These are phyloP conservation scores for Lindgomyces ingoldianus DNA, from an alignment of 495 filamentous ascomycete genomes.

Conservation along the genomic window DNA sequence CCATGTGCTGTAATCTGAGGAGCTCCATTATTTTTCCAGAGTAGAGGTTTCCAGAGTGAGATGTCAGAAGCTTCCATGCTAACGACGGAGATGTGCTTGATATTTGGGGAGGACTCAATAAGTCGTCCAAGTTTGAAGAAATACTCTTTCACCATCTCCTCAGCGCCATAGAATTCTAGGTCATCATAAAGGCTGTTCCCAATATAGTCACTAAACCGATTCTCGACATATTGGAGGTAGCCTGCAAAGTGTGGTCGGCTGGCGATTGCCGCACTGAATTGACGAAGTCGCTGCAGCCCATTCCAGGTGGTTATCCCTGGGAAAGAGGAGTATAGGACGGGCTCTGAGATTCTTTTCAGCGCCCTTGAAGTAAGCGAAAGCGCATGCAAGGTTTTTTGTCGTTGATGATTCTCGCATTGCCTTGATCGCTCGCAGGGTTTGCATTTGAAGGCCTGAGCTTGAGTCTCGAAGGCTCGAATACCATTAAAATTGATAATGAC, in stretches of 20 bases:
- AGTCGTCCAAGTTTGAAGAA: conserved; percentile 4
- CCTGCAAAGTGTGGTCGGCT: neutral
- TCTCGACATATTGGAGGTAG: conserved; percentile 15
- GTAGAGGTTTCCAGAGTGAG: conserved; percentile 5
- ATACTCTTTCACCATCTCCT: conserved; percentile 2
- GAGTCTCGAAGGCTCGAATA: neutral
- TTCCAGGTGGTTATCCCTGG: neutral
- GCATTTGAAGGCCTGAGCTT: conserved; percentile 10
- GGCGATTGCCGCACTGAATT: conserved; percentile 3
- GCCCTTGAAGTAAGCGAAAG: conserved; percentile 2
- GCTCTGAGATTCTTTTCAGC: conserved; percentile 4
- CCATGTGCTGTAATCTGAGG: conserved; percentile 1
- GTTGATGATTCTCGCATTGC: conserved; percentile 17
- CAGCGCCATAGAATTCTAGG: neutral
- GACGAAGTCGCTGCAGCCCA: neutral
- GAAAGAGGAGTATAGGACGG: conserved; percentile 14
- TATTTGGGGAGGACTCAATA: neutral
- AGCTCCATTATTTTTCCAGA: neutral
- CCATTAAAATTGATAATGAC: neutral
- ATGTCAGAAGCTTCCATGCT: neutral
- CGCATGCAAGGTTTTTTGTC: conserved; percentile 4
- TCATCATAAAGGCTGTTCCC: conserved; percentile 8
- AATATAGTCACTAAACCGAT: conserved; percentile 8
- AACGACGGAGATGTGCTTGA: conserved; percentile 3
- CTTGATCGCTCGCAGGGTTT: neutral